A percentile compares a stretch with the other conserved stretches of the same genome.
These are phyloP conservation scores for Stromatinia cepivora DNA, from an alignment of 2,329 filamentous ascomycete genomes.

Conservation along the genomic window DNA sequence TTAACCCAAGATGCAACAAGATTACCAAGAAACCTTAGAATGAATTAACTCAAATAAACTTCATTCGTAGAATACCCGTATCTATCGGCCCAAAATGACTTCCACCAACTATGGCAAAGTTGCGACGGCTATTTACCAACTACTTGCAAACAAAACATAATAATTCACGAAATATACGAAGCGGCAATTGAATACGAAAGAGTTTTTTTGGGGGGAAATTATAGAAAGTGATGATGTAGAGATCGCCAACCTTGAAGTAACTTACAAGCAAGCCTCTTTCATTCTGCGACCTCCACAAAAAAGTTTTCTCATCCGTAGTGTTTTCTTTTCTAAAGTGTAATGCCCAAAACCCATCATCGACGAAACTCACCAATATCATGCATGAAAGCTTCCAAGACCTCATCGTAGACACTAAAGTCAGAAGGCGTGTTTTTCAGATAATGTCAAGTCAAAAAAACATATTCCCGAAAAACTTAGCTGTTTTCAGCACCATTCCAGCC, in stretches of 20 bases:
- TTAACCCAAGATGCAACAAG: background rate
- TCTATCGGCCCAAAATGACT: background rate
- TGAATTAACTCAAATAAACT: background rate
- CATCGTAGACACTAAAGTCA: slow-evolving; percentile 33
- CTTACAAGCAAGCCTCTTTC: slow-evolving; percentile 36
- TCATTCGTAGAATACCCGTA: background rate
- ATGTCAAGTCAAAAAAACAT: slow-evolving; percentile 30
- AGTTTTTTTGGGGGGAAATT: slow-evolving; percentile 15
- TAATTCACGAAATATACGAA: slow-evolving; percentile 13
- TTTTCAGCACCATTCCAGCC: slow-evolving; percentile 25
- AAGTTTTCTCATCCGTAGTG: slow-evolving; percentile 1
- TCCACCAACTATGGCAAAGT: slow-evolving; percentile 17
- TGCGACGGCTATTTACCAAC: background rate
- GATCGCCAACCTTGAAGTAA: slow-evolving; percentile 41
- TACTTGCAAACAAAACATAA: slow-evolving; percentile 1
- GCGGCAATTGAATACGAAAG: slow-evolving; percentile 5
- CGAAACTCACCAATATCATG: slow-evolving; percentile 31
- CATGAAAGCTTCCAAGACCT: slow-evolving; percentile 9
- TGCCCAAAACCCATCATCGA: slow-evolving; percentile 10
- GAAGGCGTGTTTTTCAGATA: slow-evolving; percentile 28
- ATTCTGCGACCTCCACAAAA: background rate
- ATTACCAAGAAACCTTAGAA: too few species aligned
- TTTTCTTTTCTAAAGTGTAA: slow-evolving; percentile 15
- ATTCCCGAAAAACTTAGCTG: slow-evolving; percentile 38
- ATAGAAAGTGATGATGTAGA: slow-evolving; percentile 30